A percentile compares a stretch with the other conserved stretches of the same genome.
Evolutionary conservation across 2,329 filamentous ascomycete genomes (phyloP).

Genomic region (Aspergillus aculeatus): DNA sequence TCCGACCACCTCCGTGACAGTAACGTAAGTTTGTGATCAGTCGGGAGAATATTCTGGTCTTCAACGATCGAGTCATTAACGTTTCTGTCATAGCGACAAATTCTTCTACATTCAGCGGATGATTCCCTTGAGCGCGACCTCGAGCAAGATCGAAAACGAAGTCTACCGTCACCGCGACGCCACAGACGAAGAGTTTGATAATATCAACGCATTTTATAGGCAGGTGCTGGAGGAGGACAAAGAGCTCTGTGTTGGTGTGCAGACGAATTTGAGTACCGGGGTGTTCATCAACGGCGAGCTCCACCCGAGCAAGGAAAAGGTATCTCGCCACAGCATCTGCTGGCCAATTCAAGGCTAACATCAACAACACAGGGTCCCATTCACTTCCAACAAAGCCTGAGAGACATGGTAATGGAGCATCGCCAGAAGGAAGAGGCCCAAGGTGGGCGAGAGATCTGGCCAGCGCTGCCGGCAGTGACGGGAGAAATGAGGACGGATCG

Average conservation of each 20-base stretch:
- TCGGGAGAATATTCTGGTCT: neutral
- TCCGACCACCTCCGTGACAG: constrained; percentile 31
- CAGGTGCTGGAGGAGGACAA: constrained; percentile 65
- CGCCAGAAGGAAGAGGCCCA: constrained; percentile 40
- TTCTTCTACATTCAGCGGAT: constrained; percentile 66
- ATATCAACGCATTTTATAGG: constrained; percentile 60
- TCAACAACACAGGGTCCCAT: constrained; percentile 38
- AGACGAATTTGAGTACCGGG: constrained; percentile 59
- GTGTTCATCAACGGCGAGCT: constrained; percentile 63
- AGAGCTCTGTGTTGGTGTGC: constrained; percentile 57
- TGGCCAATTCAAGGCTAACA: neutral
- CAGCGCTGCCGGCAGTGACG: constrained; percentile 32
- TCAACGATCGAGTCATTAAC: constrained; percentile 13
- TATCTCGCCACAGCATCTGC: neutral
- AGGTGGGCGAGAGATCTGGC: constrained; percentile 52
- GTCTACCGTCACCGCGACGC: constrained; percentile 61
- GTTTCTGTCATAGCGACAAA: constrained; percentile 31
- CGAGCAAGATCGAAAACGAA: constrained; percentile 59
- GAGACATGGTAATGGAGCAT: constrained; percentile 49
- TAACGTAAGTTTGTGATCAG: constrained; percentile 27
- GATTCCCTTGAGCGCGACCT: constrained; percentile 53
- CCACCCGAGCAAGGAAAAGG: constrained; percentile 60
- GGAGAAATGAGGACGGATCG: neutral
- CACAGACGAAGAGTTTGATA: constrained; percentile 56
- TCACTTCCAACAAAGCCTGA: constrained; percentile 54